Evolutionary conservation across 768 basidiomycete species (phyloP).

Genomic region (Scleroderma bovista): DNA sequence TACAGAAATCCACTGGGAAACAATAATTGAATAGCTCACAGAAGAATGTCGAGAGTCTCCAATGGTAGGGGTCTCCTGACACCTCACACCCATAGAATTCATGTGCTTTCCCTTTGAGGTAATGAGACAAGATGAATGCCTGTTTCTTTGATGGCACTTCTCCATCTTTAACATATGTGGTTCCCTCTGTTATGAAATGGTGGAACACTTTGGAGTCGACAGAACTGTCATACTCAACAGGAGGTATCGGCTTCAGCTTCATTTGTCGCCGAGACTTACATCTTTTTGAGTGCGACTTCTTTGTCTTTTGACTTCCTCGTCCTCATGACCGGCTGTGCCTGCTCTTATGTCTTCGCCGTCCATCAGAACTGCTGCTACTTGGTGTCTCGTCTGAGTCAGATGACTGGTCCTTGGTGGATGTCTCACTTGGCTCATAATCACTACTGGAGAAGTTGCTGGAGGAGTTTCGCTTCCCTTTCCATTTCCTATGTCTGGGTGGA

Average conservation of each 20-base stretch:
- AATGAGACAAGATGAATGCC: conserved; percentile 22
- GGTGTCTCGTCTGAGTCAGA: too few species aligned
- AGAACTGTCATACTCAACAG: background rate
- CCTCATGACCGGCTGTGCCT: too few species aligned
- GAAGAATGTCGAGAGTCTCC: conserved; percentile 28
- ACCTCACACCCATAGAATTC: conserved; percentile 31
- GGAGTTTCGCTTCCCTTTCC: too few species aligned
- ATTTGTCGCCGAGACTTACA: background rate
- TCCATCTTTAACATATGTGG: conserved; percentile 14
- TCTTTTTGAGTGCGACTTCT: too few species aligned
- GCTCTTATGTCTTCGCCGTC: too few species aligned
- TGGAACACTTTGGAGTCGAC: background rate
- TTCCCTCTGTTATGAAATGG: background rate
- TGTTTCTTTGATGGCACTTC: conserved; percentile 4
- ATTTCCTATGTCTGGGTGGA: too few species aligned
- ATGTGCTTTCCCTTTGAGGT: conserved; percentile 27
- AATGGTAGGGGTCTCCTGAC: conserved; percentile 16
- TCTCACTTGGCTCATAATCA: too few species aligned
- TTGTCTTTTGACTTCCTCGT: background rate
- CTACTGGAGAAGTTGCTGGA: too few species aligned
- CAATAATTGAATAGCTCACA: conserved; percentile 32
- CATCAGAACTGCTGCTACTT: too few species aligned
- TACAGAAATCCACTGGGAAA: conserved; percentile 24
- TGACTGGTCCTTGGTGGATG: too few species aligned
- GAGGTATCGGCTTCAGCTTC: background rate